Conservation (phyloP, 2,329 filamentous ascomycete genomes). For the Penicillium occitanis region DNA sequence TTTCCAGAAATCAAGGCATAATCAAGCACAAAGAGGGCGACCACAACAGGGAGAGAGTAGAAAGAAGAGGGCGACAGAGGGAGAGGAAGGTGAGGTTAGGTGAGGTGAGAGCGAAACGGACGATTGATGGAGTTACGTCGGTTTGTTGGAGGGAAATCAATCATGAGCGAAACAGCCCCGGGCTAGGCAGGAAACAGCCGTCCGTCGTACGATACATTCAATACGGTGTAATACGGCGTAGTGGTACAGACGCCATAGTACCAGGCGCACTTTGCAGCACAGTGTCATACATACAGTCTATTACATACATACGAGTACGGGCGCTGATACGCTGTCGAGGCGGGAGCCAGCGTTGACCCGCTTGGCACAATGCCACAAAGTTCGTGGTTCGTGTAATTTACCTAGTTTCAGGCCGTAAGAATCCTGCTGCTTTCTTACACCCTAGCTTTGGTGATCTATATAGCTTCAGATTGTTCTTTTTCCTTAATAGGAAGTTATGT, state of each 20-base stretch:
- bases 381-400: conserved; percentile 41
- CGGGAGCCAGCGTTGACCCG: conserved; percentile 12
- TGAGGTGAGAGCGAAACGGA: conserved; percentile 4
- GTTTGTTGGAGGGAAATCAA: background rate
- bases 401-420: conserved; percentile 18
- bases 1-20: conserved; percentile 7
- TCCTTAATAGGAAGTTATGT: background rate
- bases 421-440: background rate
- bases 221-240: background rate
- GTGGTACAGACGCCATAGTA: background rate
- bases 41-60: background rate
- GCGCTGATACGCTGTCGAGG: background rate
- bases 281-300: conserved; percentile 1
- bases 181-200: background rate
- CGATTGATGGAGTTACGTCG: conserved; percentile 7
- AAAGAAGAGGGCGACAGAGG: background rate
- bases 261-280: background rate
- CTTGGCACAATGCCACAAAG: conserved; percentile 32
- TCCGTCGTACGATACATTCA: conserved; percentile 4
- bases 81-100: background rate
- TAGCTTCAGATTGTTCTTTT: background rate
- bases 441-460: background rate
- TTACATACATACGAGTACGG: conserved; percentile 3
- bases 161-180: conserved; percentile 13
- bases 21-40: background rate